A percentile compares a stretch with the other conserved stretches of the same genome.
phyloP scores from a whole-genome alignment of 2,329 filamentous ascomycete genomes.

The Fusarium albosuccineum region DNA sequence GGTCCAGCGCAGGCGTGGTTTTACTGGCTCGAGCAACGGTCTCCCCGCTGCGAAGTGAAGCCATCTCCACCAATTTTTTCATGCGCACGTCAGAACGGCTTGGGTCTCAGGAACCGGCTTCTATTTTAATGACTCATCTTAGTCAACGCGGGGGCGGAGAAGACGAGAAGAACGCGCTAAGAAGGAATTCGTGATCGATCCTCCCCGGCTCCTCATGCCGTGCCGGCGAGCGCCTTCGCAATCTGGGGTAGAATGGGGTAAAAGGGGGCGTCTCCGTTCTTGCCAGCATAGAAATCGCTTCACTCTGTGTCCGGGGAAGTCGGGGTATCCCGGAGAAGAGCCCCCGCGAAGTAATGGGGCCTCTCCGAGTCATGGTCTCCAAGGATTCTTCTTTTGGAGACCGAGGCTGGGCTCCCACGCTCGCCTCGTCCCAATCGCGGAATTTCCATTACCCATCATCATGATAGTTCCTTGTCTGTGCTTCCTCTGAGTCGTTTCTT shows the following conservation, averaged over 20 bases:
- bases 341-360: neutral
- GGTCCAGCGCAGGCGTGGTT: slow-evolving; percentile 17
- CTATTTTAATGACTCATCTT: slow-evolving; percentile 6
- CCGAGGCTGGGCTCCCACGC: neutral
- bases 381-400: neutral
- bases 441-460: neutral
- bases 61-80: no score
- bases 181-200: neutral
- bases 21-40: slow-evolving; percentile 3
- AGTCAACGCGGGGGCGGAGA: slow-evolving; percentile 1
- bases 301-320: neutral
- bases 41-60: no score
- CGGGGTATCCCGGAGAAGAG: neutral
- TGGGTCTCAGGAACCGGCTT: slow-evolving; percentile 5
- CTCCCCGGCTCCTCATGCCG: neutral
- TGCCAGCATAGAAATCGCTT: no score
- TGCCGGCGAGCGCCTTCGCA: neutral
- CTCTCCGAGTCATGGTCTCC: neutral
- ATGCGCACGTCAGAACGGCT: neutral
- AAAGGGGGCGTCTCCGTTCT: no score
- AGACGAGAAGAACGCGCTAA: neutral
- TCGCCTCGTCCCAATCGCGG: neutral
- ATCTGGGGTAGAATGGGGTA: neutral
- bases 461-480: neutral
- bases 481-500: neutral